phyloP scores from a whole-genome alignment of 768 basidiomycete species.

The Mycena crocata region DNA sequence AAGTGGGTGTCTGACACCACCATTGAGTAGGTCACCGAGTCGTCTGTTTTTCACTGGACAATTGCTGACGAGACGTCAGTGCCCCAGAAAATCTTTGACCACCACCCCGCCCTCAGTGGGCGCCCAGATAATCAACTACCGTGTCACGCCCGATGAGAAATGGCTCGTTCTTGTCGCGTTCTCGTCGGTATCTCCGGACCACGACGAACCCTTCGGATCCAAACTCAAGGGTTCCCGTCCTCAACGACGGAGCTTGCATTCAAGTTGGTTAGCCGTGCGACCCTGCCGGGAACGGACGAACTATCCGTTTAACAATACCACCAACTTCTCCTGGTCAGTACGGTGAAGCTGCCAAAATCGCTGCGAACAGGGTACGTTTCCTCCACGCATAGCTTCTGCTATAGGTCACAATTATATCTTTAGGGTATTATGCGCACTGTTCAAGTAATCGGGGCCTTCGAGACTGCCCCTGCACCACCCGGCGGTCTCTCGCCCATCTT shows the following conservation, averaged over 20 bases:
- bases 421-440: constrained; percentile 95
- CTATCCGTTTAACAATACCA: constrained; percentile 96
- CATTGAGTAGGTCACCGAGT: constrained; percentile 95
- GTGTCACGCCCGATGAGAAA: constrained; percentile 91
- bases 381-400: not conserved
- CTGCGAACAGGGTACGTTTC: constrained; percentile 84
- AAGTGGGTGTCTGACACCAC: constrained; percentile 95
- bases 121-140: constrained; percentile 99
- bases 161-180: no score
- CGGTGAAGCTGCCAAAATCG: constrained; percentile 95
- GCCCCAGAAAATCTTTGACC: constrained; percentile 95
- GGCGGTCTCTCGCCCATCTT: constrained; percentile 95
- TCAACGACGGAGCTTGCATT: constrained; percentile 98
- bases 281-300: constrained; percentile 97
- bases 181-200: constrained; percentile 96
- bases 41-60: constrained; percentile 93
- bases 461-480: constrained; percentile 89
- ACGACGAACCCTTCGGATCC: constrained; percentile 93
- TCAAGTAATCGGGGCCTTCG: constrained; percentile 97
- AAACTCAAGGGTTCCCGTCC: constrained; percentile 96
- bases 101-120: constrained; percentile 94
- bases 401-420: not conserved
- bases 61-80: constrained; percentile 78
- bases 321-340: constrained; percentile 90
- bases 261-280: constrained; percentile 95